phyloP scores from a whole-genome alignment of 306 rosid species.

The Ziziphus jujuba region DNA sequence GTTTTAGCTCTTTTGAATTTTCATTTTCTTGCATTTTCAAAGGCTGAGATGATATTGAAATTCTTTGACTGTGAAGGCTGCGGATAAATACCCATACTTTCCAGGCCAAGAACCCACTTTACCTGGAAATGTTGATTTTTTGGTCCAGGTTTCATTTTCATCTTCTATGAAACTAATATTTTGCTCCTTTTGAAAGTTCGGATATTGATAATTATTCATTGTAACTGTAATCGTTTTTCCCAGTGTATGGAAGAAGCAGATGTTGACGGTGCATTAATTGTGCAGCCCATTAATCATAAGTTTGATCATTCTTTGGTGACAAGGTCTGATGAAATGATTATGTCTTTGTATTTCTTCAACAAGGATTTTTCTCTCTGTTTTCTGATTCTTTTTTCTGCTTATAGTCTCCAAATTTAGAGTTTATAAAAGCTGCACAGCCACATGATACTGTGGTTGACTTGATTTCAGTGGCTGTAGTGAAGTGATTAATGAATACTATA shows the following conservation, averaged over 20 bases:
- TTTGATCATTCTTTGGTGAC: conserved; percentile 87
- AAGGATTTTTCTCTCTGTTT: background rate
- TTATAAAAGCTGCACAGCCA: conserved; percentile 10
- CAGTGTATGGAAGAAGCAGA: conserved; percentile 91
- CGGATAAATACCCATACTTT: conserved; percentile 62
- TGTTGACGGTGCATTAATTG: conserved; percentile 83
- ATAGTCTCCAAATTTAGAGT: background rate
- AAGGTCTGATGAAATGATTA: conserved; percentile 41
- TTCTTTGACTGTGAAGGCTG: conserved; percentile 46
- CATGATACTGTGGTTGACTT: conserved; percentile 10
- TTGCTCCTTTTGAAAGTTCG: too few species aligned
- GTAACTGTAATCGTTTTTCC: background rate
- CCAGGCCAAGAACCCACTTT: conserved; percentile 80
- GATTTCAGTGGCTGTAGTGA: background rate
- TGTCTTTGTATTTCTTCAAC: background rate
- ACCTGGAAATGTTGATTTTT: conserved; percentile 60
- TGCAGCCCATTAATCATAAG: conserved; percentile 89
- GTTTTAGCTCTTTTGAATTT: background rate
- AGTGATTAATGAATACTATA: background rate
- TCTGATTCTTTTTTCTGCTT: background rate
- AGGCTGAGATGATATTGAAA: background rate
- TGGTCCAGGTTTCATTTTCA: conserved; percentile 58
- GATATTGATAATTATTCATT: too few species aligned
- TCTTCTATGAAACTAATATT: background rate
- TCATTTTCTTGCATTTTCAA: background rate